Conservation (phyloP, 2,329 filamentous ascomycete genomes). For the Emydomyces testavorans region DNA sequence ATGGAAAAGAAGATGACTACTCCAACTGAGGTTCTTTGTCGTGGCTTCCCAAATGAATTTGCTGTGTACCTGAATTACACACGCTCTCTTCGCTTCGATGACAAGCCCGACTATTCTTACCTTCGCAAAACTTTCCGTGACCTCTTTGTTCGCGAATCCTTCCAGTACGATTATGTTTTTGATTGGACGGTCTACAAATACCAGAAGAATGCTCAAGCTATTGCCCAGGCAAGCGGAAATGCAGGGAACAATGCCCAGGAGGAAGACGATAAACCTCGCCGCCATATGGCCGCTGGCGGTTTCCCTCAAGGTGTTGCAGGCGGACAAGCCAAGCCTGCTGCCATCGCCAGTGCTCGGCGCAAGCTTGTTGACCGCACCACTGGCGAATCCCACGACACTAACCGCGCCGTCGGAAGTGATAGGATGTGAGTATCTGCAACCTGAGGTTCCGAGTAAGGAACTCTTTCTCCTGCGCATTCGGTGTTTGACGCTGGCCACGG, state of each 20-base stretch:
- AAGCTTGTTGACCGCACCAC: slow-evolving; percentile 65
- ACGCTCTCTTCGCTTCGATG: slow-evolving; percentile 93
- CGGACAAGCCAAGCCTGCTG: slow-evolving; percentile 52
- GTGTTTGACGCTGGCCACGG: slow-evolving; percentile 70
- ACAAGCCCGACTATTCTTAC: slow-evolving; percentile 99
- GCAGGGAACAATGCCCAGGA: slow-evolving; percentile 51
- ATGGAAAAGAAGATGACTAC: slow-evolving; percentile 99
- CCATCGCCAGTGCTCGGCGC: slow-evolving; percentile 64
- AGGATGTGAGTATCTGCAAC: slow-evolving; percentile 87
- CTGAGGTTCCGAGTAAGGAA: slow-evolving; percentile 76
- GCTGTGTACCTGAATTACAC: slow-evolving; percentile 99
- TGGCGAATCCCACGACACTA: slow-evolving; percentile 57
- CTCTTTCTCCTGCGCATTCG: slow-evolving; percentile 69
- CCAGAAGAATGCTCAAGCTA: slow-evolving; percentile 96
- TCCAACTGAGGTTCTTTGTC: slow-evolving; percentile 94
- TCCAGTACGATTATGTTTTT: slow-evolving; percentile 99
- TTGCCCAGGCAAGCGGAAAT: slow-evolving; percentile 65
- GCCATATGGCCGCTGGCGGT: slow-evolving; percentile 55
- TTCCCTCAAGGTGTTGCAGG: slow-evolving; percentile 47
- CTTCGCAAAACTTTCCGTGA: slow-evolving; percentile 99
- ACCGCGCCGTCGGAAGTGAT: slow-evolving; percentile 67
- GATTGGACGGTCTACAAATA: slow-evolving; percentile 99
- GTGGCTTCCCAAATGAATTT: slow-evolving; percentile 98
- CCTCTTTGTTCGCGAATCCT: slow-evolving; percentile 94
- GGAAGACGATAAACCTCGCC: slow-evolving; percentile 63